Conservation (phyloP, 106 monocot species). For the Phalaenopsis equestris region DNA sequence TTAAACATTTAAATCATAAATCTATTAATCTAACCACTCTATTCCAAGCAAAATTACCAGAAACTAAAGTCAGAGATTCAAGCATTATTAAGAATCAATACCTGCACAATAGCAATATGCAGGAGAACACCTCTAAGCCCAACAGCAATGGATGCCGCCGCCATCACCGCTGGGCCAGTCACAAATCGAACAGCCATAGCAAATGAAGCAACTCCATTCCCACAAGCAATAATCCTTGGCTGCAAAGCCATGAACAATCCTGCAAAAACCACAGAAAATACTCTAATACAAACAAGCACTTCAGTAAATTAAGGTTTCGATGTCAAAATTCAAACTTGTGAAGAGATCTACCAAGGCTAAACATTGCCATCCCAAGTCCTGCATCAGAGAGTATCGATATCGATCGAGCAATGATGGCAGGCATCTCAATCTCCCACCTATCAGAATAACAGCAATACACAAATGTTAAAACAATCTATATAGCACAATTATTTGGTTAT, state of each 20-base stretch:
- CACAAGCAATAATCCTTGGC: constrained; percentile 27
- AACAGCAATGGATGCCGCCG: constrained; percentile 18
- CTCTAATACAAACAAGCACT: no score
- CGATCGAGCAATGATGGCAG: constrained; percentile 24
- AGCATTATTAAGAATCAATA: neutral
- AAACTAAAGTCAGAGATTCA: neutral
- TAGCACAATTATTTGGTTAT: neutral
- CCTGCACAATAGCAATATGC: constrained; percentile 25
- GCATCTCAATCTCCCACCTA: constrained; percentile 34
- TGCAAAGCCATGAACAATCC: constrained; percentile 28
- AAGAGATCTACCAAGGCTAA: constrained; percentile 36
- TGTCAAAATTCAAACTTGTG: neutral
- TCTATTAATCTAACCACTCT: no score
- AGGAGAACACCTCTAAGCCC: constrained; percentile 20
- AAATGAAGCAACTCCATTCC: constrained; percentile 14
- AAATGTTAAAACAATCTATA: neutral
- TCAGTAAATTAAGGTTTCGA: neutral
- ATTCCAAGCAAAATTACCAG: neutral
- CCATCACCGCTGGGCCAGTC: constrained; percentile 23
- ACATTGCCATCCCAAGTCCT: constrained; percentile 62
- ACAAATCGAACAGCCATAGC: constrained; percentile 24
- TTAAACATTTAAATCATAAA: neutral
- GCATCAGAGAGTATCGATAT: constrained; percentile 50
- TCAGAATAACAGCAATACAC: neutral
- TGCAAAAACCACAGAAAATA: constrained; percentile 1